These are phyloP conservation scores for Stagonosporopsis tanaceti DNA, from an alignment of 2,329 filamentous ascomycete genomes.

Conservation along the genomic window DNA sequence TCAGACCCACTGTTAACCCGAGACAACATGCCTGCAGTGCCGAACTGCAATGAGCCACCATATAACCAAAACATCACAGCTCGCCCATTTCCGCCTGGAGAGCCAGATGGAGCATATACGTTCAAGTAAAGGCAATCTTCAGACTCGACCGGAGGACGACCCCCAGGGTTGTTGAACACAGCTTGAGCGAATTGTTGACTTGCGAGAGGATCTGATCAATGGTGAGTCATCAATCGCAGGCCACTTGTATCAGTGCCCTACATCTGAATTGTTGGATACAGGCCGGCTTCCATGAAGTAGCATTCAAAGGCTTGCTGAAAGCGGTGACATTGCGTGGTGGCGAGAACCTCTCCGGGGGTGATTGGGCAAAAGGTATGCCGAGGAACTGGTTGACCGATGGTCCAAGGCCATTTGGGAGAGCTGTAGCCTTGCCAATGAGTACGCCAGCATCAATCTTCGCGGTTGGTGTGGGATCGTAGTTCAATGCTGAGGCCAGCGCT, in stretches of 20 bases:
- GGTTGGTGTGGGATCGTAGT: conserved; percentile 26
- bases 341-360: conserved; percentile 38
- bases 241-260: not conserved
- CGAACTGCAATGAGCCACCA: conserved; percentile 39
- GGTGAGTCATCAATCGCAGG: not conserved
- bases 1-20: not conserved
- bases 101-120: conserved; percentile 43
- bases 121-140: conserved; percentile 55
- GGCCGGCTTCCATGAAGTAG: conserved; percentile 28
- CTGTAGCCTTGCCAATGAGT: conserved; percentile 37
- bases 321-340: conserved; percentile 24
- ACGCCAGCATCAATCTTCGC: conserved; percentile 36
- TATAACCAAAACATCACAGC: conserved; percentile 45
- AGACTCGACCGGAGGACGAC: conserved; percentile 32
- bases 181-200: conserved; percentile 22
- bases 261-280: conserved; percentile 40
- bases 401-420: conserved; percentile 27
- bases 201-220: conserved; percentile 27
- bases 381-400: conserved; percentile 40
- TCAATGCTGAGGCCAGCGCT: not conserved
- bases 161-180: conserved; percentile 33
- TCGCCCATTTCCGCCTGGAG: conserved; percentile 24
- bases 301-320: conserved; percentile 28
- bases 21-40: conserved; percentile 24
- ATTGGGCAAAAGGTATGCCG: conserved; percentile 40